phyloP scores from a whole-genome alignment of 768 basidiomycete genomes.

The Phanerodontia chrysosporium region DNA sequence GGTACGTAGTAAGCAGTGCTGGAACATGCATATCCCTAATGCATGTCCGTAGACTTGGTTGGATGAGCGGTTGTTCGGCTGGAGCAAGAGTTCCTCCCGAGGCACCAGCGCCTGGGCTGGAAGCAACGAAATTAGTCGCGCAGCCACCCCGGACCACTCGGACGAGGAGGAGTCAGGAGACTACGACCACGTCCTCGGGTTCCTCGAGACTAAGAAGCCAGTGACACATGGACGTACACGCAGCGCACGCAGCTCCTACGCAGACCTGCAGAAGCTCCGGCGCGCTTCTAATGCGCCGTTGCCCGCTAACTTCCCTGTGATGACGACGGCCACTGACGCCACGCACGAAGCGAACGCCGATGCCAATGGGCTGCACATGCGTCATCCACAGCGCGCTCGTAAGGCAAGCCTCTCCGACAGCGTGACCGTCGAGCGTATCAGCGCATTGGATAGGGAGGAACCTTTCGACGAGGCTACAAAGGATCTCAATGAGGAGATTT shows the following conservation, averaged over 20 bases:
- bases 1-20: conserved; percentile 36
- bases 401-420: conserved; percentile 62
- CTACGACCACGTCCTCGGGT: conserved; percentile 82
- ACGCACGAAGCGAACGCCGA: conserved; percentile 11
- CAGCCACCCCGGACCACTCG: conserved; percentile 68
- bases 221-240: conserved; percentile 28
- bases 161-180: conserved; percentile 71
- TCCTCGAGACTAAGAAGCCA: conserved; percentile 50
- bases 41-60: conserved; percentile 61
- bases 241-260: conserved; percentile 38
- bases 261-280: conserved; percentile 62
- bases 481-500: conserved; percentile 62
- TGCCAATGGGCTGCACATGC: conserved; percentile 40
- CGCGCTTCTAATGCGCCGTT: conserved; percentile 77
- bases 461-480: conserved; percentile 61
- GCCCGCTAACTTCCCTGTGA: conserved; percentile 36
- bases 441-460: conserved; percentile 51
- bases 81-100: conserved; percentile 65
- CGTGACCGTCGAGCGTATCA: conserved; percentile 61
- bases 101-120: conserved; percentile 91
- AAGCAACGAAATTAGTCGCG: conserved; percentile 56
- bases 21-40: conserved; percentile 27
- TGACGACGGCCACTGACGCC: conserved; percentile 11
- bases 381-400: conserved; percentile 37
- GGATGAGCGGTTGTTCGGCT: conserved; percentile 91